Evolutionary conservation across 1,284 basidiomycete genomes (phyloP).

Genomic region (Ustilago hordei): DNA sequence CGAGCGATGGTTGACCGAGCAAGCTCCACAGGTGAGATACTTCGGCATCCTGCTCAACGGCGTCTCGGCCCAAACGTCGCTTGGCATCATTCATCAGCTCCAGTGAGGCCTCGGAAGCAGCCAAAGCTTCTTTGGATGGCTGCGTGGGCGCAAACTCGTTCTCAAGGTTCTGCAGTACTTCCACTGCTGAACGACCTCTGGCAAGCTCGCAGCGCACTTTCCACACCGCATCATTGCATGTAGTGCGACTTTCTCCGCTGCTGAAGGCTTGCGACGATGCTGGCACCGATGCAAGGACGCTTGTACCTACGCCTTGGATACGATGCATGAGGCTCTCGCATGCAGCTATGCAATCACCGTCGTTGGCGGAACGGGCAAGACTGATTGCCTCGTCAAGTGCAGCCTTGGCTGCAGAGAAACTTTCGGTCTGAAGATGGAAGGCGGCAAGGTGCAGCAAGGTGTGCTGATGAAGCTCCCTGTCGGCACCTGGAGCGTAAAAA

Average conservation of each 20-base stretch:
- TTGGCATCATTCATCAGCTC: conserved; percentile 45
- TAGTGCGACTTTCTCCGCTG: neutral
- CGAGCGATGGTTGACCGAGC: conserved; percentile 26
- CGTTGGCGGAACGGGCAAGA: conserved; percentile 45
- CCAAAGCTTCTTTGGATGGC: conserved; percentile 21
- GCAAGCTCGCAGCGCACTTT: conserved; percentile 24
- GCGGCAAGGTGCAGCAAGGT: conserved; percentile 44
- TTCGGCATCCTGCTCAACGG: conserved; percentile 12
- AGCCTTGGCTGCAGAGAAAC: conserved; percentile 40
- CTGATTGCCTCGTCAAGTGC: conserved; percentile 50
- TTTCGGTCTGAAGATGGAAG: conserved; percentile 39
- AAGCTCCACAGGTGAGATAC: conserved; percentile 30
- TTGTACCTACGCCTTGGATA: conserved; percentile 35
- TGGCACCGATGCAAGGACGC: conserved; percentile 20
- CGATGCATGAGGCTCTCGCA: conserved; percentile 47
- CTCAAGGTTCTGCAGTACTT: conserved; percentile 29
- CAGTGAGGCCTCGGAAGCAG: conserved; percentile 32
- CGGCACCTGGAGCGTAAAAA: conserved; percentile 50
- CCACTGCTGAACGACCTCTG: conserved; percentile 27
- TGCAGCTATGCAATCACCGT: conserved; percentile 44
- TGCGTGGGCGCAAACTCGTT: conserved; percentile 18
- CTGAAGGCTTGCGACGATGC: neutral
- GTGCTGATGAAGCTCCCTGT: conserved; percentile 53
- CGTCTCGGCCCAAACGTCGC: conserved; percentile 29
- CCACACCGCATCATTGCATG: conserved; percentile 31